Conservation (phyloP, 768 basidiomycete genomes). For the Tulasnella sp. region DNA sequence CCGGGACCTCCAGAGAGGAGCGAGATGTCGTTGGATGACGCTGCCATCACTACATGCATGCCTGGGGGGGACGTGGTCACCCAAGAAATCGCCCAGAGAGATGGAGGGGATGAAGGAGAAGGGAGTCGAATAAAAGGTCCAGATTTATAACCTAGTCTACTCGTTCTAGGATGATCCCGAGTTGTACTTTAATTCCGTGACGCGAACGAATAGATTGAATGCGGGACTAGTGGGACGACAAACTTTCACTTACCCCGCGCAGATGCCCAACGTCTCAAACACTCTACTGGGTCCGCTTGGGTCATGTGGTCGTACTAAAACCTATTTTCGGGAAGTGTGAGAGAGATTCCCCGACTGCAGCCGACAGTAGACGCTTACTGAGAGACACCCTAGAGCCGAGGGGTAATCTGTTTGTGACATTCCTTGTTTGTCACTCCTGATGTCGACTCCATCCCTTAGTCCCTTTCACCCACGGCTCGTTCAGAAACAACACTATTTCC, state of each 20-base stretch:
- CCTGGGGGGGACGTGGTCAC: too few relatives aligned
- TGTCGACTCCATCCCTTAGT: neutral
- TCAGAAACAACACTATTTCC: neutral
- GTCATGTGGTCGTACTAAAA: too few relatives aligned
- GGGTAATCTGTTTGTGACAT: neutral
- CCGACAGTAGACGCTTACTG: too few relatives aligned
- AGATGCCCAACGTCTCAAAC: too few relatives aligned
- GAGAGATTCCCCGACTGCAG: too few relatives aligned
- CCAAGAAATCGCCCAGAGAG: neutral
- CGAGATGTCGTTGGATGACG: neutral
- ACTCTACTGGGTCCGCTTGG: too few relatives aligned
- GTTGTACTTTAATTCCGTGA: neutral
- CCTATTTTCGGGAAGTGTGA: too few relatives aligned
- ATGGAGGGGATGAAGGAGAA: neutral
- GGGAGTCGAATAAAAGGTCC: neutral
- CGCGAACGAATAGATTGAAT: too few relatives aligned
- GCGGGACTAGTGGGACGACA: too few relatives aligned
- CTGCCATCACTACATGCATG: neutral
- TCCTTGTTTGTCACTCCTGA: neutral
- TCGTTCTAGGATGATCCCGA: neutral
- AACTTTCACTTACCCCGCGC: too few relatives aligned
- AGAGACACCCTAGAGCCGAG: too few relatives aligned
- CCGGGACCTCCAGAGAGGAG: neutral
- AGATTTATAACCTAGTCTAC: neutral
- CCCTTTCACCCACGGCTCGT: neutral